Percentiles rank a stretch among this genome's conserved stretches.
These are phyloP conservation scores for Diaporthe sp. DNA, from an alignment of 2,329 filamentous ascomycete genomes.

Conservation along the genomic window DNA sequence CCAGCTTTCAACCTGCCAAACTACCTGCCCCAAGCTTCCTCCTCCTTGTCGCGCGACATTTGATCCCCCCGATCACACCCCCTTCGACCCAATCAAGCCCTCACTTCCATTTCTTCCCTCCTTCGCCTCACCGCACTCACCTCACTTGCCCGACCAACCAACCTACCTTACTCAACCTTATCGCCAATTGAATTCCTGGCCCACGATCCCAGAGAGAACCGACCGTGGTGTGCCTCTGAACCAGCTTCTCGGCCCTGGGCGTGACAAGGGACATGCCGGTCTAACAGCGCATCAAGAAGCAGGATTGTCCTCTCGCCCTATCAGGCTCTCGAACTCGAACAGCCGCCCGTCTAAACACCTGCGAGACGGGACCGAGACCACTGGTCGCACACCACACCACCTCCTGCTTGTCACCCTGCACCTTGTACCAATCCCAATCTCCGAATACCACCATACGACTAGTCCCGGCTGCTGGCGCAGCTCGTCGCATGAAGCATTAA, in stretches of 20 bases:
- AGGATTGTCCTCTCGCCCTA: slow-evolving; percentile 22
- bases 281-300: slow-evolving; percentile 33
- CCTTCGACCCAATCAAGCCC: slow-evolving; percentile 25
- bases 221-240: neutral
- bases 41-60: slow-evolving; percentile 16
- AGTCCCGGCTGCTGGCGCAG: slow-evolving; percentile 23
- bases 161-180: slow-evolving; percentile 6
- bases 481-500: slow-evolving; percentile 38
- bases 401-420: slow-evolving; percentile 13
- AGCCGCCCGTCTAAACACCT: slow-evolving; percentile 36
- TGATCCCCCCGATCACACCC: neutral
- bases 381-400: slow-evolving; percentile 37
- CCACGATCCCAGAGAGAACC: neutral
- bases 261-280: slow-evolving; percentile 36
- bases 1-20: neutral
- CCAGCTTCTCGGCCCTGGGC: slow-evolving; percentile 18
- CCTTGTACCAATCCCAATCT: slow-evolving; percentile 30
- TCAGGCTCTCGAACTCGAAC: slow-evolving; percentile 22
- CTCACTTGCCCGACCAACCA: neutral
- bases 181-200: slow-evolving; percentile 10
- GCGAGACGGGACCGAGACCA: slow-evolving; percentile 32
- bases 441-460: slow-evolving; percentile 16
- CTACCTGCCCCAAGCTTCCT: slow-evolving; percentile 13
- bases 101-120: slow-evolving; percentile 5
- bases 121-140: neutral